These are phyloP conservation scores for Crepidotus sp. DNA, from an alignment of 1,284 basidiomycete species.

Conservation along the genomic window DNA sequence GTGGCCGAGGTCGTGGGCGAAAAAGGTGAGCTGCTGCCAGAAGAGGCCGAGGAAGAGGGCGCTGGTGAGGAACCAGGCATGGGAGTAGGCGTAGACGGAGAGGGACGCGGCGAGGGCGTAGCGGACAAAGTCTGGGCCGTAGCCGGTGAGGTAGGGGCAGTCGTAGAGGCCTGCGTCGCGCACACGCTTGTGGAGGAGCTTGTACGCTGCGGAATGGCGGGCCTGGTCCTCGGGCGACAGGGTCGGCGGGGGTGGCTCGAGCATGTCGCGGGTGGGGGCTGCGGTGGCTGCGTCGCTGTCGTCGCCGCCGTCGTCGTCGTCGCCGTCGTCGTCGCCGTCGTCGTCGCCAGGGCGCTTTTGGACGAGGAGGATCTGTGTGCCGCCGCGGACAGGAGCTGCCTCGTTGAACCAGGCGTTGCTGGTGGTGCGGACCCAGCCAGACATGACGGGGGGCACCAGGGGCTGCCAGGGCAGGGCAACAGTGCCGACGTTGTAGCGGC, in stretches of 20 bases:
- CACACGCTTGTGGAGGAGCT: conserved; percentile 69
- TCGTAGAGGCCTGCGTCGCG: conserved; percentile 79
- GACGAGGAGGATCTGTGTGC: conserved; percentile 54
- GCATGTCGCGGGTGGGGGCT: conserved; percentile 41
- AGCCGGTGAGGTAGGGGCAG: conserved; percentile 79
- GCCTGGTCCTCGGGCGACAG: conserved; percentile 59
- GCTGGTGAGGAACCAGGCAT: conserved; percentile 59
- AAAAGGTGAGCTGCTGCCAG: conserved; percentile 94
- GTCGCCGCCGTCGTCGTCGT: too few relatives aligned
- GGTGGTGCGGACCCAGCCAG: conserved; percentile 63
- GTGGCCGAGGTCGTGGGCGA: conserved; percentile 93
- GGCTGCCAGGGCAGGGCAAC: conserved; percentile 71
- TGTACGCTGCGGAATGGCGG: conserved; percentile 73
- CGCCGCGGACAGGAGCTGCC: conserved; percentile 37
- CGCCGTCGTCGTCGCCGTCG: too few relatives aligned
- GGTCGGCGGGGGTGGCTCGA: conserved; percentile 44
- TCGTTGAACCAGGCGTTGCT: conserved; percentile 53
- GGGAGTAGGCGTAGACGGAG: conserved; percentile 56
- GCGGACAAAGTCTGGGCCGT: conserved; percentile 79
- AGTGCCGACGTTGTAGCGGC: conserved; percentile 66
- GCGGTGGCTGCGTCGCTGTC: conserved; percentile 3
- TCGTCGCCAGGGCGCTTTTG: conserved; percentile 19
- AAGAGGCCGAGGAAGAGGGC: conserved; percentile 79
- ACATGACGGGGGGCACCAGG: conserved; percentile 82
- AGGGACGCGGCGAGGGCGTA: conserved; percentile 58